These are phyloP conservation scores for Russula ochroleuca DNA, from an alignment of 768 basidiomycete genomes.

Conservation along the genomic window DNA sequence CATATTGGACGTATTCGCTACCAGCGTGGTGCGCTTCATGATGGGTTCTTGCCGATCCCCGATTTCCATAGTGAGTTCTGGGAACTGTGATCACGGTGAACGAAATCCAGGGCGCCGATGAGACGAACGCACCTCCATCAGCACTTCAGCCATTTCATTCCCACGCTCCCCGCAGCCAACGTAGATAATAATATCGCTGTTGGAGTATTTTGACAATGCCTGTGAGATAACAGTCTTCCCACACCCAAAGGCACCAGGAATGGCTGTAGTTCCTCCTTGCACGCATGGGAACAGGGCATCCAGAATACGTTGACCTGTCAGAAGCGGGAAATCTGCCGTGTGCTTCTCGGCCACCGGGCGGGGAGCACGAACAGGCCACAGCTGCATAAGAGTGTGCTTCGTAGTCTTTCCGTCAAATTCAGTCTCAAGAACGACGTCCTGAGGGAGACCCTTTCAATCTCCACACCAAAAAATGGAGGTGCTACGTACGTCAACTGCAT, in stretches of 20 bases:
- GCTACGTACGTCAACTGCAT: conserved; percentile 69
- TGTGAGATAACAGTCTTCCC: conserved; percentile 99
- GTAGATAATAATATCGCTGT: conserved; percentile 98
- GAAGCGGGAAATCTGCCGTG: conserved; percentile 84
- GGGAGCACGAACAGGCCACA: conserved; percentile 98
- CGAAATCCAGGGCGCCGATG: conserved; percentile 10
- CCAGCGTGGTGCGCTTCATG: conserved; percentile 99
- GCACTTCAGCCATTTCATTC: conserved; percentile 99
- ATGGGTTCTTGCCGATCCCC: conserved; percentile 94
- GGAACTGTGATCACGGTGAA: conserved; percentile 51
- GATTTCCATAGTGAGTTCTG: conserved; percentile 88
- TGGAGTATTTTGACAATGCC: conserved; percentile 96
- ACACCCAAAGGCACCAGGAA: conserved; percentile 99
- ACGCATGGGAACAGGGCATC: conserved; percentile 99
- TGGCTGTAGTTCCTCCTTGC: conserved; percentile 93
- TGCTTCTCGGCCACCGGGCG: conserved; percentile 94
- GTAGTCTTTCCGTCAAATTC: conserved; percentile 95
- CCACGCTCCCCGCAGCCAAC: conserved; percentile 99
- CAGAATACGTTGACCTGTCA: conserved; percentile 95
- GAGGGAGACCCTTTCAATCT: conserved; percentile 4
- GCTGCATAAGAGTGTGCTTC: conserved; percentile 93
- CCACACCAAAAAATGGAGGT: conserved; percentile 3
- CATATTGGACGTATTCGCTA: conserved; percentile 99
- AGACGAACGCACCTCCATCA: conserved; percentile 73
- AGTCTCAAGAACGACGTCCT: conserved; percentile 96